A percentile compares a stretch with the other conserved stretches of the same genome.
Evolutionary conservation across 2,329 filamentous ascomycete species (phyloP).

Genomic region (Beauveria sp.): DNA sequence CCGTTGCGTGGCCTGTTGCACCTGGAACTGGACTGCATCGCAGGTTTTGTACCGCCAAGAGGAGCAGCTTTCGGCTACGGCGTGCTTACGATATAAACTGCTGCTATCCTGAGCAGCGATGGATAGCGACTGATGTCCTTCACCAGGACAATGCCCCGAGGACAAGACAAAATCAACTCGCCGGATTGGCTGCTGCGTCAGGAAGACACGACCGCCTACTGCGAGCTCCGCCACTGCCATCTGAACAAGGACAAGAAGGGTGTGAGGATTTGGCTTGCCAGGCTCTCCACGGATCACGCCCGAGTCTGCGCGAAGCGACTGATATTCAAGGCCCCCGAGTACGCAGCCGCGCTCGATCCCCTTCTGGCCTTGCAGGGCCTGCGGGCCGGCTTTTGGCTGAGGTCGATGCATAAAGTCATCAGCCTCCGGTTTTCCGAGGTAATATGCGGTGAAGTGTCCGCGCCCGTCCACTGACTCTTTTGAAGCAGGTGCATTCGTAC

Average conservation of each 20-base stretch:
- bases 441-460: background rate
- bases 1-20: background rate
- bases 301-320: background rate
- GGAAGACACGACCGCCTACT: background rate
- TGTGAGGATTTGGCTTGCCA: background rate
- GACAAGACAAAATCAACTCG: background rate
- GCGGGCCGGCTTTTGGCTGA: background rate
- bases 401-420: background rate
- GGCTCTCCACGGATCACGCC: background rate
- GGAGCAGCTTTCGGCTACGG: background rate
- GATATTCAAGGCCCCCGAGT: background rate
- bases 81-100: background rate
- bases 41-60: background rate
- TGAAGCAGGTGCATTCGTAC: background rate
- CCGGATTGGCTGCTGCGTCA: background rate
- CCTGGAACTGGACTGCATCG: background rate
- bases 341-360: background rate
- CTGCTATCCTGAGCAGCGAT: background rate
- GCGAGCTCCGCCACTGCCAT: background rate
- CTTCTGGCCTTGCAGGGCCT: background rate
- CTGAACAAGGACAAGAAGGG: background rate
- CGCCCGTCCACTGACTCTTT: background rate
- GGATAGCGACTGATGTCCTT: background rate
- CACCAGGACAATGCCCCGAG: background rate
- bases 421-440: background rate